phyloP scores from a whole-genome alignment of 345 rosid genomes.

The Lenwebbia sp. region DNA sequence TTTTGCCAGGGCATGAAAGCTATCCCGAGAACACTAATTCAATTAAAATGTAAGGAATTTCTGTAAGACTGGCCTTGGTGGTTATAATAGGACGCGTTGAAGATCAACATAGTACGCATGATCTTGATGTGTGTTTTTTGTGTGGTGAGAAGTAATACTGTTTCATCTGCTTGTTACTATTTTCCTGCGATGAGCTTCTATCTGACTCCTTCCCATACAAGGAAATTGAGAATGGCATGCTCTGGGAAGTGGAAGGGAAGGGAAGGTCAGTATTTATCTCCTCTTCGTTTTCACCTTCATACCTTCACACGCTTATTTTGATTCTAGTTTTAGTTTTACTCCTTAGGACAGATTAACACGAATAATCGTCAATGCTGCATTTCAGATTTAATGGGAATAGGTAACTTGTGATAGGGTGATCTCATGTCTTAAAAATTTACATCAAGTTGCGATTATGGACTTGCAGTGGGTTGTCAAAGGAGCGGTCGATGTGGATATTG shows the following conservation, averaged over 20 bases:
- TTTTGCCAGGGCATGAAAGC: slow-evolving; percentile 96
- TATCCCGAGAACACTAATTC: slow-evolving; percentile 83
- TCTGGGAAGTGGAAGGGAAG: slow-evolving; percentile 96
- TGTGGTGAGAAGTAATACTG: neutral
- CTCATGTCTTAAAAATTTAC: too few species aligned
- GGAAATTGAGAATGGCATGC: slow-evolving; percentile 63
- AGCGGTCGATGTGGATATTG: too few species aligned
- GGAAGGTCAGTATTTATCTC: slow-evolving; percentile 49
- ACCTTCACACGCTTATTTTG: too few species aligned
- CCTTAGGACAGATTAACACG: too few species aligned
- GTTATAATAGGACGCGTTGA: neutral
- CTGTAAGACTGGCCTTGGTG: neutral
- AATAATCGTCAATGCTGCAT: too few species aligned
- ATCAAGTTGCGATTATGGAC: too few species aligned
- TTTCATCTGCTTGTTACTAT: too few species aligned
- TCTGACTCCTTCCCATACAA: slow-evolving; percentile 88
- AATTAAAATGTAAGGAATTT: slow-evolving; percentile 64
- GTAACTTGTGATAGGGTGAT: too few species aligned
- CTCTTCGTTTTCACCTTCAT: too few species aligned
- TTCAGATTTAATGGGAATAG: too few species aligned
- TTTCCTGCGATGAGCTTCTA: slow-evolving; percentile 86
- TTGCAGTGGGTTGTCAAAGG: too few species aligned
- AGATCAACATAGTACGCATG: neutral
- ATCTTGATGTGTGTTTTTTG: neutral
- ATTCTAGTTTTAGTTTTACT: too few species aligned